Conservation (phyloP, 2,329 filamentous ascomycete species). For the Penicillium sp. region DNA sequence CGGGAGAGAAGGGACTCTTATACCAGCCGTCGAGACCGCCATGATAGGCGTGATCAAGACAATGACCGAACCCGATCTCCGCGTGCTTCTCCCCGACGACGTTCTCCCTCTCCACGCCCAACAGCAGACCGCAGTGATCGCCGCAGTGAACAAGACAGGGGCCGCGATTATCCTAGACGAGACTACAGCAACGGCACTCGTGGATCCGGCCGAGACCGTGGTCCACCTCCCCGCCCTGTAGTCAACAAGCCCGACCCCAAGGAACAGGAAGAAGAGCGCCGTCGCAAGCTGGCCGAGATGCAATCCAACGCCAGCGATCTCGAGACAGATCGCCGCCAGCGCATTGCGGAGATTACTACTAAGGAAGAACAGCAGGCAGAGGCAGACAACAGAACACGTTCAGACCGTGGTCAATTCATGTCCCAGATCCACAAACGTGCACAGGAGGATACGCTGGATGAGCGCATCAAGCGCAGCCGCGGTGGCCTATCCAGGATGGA, state of each 20-base stretch:
- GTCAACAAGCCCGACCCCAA: slow-evolving; percentile 22
- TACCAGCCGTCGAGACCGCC: slow-evolving; percentile 22
- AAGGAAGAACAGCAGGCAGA: slow-evolving; percentile 64
- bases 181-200: slow-evolving; percentile 23
- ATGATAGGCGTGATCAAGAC: slow-evolving; percentile 22
- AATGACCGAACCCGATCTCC: slow-evolving; percentile 21
- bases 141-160: slow-evolving; percentile 12
- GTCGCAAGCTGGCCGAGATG: slow-evolving; percentile 66
- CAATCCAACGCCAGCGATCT: slow-evolving; percentile 67
- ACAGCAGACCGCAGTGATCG: slow-evolving; percentile 13
- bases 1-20: slow-evolving; percentile 23
- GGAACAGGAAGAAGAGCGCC: slow-evolving; percentile 32
- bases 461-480: slow-evolving; percentile 34
- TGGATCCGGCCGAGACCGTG: slow-evolving; percentile 17
- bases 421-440: slow-evolving; percentile 33
- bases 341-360: slow-evolving; percentile 65
- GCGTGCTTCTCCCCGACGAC: slow-evolving; percentile 17
- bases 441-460: slow-evolving; percentile 36
- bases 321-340: slow-evolving; percentile 66
- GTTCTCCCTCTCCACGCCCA: slow-evolving; percentile 24
- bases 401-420: slow-evolving; percentile 37
- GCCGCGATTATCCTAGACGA: slow-evolving; percentile 20
- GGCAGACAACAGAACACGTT: slow-evolving; percentile 57
- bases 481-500: slow-evolving; percentile 34
- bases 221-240: slow-evolving; percentile 10